Evolutionary conservation across 306 rosid genomes (phyloP).

Genomic region (Trifolium repens): DNA sequence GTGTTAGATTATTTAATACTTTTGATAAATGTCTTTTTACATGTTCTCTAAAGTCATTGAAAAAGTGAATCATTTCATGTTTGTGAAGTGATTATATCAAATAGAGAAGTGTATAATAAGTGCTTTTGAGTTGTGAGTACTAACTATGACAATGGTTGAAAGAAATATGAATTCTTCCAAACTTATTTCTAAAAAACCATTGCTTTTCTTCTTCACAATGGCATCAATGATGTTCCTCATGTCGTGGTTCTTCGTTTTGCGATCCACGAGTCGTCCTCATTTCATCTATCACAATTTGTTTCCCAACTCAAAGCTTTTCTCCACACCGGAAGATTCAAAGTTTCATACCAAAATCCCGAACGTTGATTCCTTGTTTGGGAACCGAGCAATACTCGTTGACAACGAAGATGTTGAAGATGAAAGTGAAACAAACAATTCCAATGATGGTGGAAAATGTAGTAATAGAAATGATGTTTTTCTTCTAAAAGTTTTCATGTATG

Average conservation of each 20-base stretch:
- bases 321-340: slow-evolving; percentile 23
- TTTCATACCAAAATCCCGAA: slow-evolving; percentile 32
- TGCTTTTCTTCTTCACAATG: slow-evolving; percentile 53
- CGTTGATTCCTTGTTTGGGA: slow-evolving; percentile 48
- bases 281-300: slow-evolving; percentile 45
- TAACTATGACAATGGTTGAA: slow-evolving; percentile 38
- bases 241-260: slow-evolving; percentile 67
- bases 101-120: slow-evolving; percentile 17
- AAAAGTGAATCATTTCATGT: slow-evolving; percentile 19
- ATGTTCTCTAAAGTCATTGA: slow-evolving; percentile 4
- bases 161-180: slow-evolving; percentile 41
- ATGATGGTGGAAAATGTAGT: slow-evolving; percentile 33
- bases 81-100: slow-evolving; percentile 34
- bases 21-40: not conserved
- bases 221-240: slow-evolving; percentile 57
- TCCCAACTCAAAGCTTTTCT: slow-evolving; percentile 51
- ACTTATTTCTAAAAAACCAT: slow-evolving; percentile 54
- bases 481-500: slow-evolving; percentile 80
- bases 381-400: slow-evolving; percentile 56
- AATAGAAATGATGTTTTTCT: slow-evolving; percentile 27
- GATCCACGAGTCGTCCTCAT: slow-evolving; percentile 48
- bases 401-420: slow-evolving; percentile 40
- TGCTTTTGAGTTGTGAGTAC: not conserved
- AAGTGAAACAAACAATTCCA: not conserved
- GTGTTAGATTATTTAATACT: not conserved